Evolutionary conservation across 1,139 yeast species (phyloP).

Genomic region (Yamadazyma atmosphaerica): DNA sequence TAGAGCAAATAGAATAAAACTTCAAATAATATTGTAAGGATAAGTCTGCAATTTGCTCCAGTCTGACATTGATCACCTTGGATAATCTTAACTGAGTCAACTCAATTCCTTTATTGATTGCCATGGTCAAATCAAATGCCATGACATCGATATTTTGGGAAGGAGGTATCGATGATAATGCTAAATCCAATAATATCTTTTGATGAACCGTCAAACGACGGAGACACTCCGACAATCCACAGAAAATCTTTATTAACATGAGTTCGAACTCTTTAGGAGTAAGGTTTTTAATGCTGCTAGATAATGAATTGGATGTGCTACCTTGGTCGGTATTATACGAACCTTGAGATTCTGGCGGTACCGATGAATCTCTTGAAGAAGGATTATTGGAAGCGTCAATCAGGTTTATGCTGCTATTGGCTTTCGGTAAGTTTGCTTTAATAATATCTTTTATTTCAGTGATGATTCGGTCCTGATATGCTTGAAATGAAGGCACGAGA

Average conservation of each 20-base stretch:
- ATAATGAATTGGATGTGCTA: slow-evolving; percentile 25
- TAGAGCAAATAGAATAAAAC: slow-evolving; percentile 64
- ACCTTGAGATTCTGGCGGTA: slow-evolving; percentile 20
- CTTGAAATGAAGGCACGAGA: slow-evolving; percentile 60
- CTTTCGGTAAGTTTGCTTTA: slow-evolving; percentile 58
- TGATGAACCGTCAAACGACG: slow-evolving; percentile 78
- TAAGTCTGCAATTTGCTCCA: slow-evolving; percentile 64
- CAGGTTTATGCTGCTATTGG: slow-evolving; percentile 14
- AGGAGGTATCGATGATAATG: slow-evolving; percentile 54
- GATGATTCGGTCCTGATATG: slow-evolving; percentile 67
- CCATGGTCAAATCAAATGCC: slow-evolving; percentile 63
- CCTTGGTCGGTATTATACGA: slow-evolving; percentile 7
- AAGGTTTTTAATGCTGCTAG: slow-evolving; percentile 60
- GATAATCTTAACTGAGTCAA: slow-evolving; percentile 76
- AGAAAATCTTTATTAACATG: slow-evolving; percentile 64
- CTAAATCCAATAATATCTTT: slow-evolving; percentile 70
- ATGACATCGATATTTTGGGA: slow-evolving; percentile 38
- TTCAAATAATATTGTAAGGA: slow-evolving; percentile 58
- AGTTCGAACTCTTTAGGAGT: slow-evolving; percentile 72
- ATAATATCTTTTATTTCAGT: slow-evolving; percentile 74
- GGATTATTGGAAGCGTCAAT: slow-evolving; percentile 26
- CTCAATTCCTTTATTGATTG: slow-evolving; percentile 67
- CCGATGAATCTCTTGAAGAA: slow-evolving; percentile 30
- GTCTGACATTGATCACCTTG: slow-evolving; percentile 75
- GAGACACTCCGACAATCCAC: slow-evolving; percentile 69